These are phyloP conservation scores for Pichia sp. DNA, from an alignment of 1,139 yeast genomes.

Conservation along the genomic window DNA sequence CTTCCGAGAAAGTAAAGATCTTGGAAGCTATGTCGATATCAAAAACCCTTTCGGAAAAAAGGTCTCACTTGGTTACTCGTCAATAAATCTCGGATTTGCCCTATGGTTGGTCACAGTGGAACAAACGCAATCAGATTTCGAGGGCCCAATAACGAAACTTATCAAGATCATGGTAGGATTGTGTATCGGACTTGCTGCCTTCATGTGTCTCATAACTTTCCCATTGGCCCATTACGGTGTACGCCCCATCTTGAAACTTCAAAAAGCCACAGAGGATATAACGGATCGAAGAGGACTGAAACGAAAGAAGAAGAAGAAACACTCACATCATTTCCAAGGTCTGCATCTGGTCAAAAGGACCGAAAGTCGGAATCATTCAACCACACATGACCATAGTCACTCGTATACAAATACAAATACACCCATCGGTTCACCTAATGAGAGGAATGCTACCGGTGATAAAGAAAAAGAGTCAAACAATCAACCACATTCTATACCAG, in stretches of 20 bases:
- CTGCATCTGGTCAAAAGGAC: conserved; percentile 2
- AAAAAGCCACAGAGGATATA: conserved; percentile 72
- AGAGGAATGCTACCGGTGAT: background rate
- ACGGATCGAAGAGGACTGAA: conserved; percentile 28
- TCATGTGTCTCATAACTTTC: conserved; percentile 67
- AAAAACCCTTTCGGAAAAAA: conserved; percentile 33
- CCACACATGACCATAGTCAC: background rate
- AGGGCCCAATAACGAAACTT: conserved; percentile 55
- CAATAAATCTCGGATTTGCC: conserved; percentile 40
- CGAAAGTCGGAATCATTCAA: background rate
- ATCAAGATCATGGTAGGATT: conserved; percentile 71
- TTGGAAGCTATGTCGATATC: conserved; percentile 48
- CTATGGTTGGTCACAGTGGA: conserved; percentile 79
- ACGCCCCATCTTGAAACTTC: conserved; percentile 71
- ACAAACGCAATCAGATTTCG: conserved; percentile 52
- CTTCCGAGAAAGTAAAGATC: conserved; percentile 10
- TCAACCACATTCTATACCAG: background rate
- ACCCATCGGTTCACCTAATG: background rate
- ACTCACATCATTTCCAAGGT: conserved; percentile 3
- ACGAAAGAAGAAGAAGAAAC: conserved; percentile 10
- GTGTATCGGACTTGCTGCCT: conserved; percentile 70
- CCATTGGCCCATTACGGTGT: conserved; percentile 84
- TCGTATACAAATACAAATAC: background rate
- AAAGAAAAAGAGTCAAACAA: background rate
- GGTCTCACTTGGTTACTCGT: conserved; percentile 69